Base-by-base conservation (phyloP, 1,284 basidiomycete genomes). In the Cronartium ribicola region DNA sequence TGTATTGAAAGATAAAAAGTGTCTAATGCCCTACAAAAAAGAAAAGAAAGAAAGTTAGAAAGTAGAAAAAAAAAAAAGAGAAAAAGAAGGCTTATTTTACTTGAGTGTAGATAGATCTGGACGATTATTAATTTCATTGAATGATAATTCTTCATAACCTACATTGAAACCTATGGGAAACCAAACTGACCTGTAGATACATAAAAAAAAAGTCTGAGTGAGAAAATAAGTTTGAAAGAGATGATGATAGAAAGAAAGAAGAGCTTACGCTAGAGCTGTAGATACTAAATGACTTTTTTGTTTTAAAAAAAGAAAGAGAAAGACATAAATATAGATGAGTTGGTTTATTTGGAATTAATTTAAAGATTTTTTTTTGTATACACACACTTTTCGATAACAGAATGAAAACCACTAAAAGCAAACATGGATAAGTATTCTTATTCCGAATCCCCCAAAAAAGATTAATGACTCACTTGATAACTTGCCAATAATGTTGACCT, bases 111-210 rank as follows among this genome's bases (percentile, higher is more conserved):
- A 51, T 3, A 66, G 4, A 66, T 73, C 70, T 20, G 70, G 64
- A 22, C 64, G 62, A 43, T 62, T 73, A 29, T 40, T 36, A 41
- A 20, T 20, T 39, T 72, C 62, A 22, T 65, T 48, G 39, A 57
- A 46, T 17, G 46, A 44, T 22, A 72, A 64, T 55, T 72, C 69
- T 65, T 72, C 62, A 44, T 64, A 72, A 0, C 69, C 69, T 55
- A 72, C 62, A 55, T 72, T 72, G 37, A 72, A 72, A 44, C 61
- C 69, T 41, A 72, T 41, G 13, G 69, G 69, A 41, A 72, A 65
- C 55, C 17, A 64, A 13, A 72, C 62, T 39, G 69, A 60, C 20
- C 69, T 66, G 64, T 5, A 48, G n/a, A 46, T 13, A 61, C 14
- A n/a, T 10, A 29, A 51, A 11, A 51, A 51, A 63, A 14, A 20